These are phyloP conservation scores for Metschnikowia arizonensis DNA, from an alignment of 805 yeast genomes.

Conservation along the genomic window DNA sequence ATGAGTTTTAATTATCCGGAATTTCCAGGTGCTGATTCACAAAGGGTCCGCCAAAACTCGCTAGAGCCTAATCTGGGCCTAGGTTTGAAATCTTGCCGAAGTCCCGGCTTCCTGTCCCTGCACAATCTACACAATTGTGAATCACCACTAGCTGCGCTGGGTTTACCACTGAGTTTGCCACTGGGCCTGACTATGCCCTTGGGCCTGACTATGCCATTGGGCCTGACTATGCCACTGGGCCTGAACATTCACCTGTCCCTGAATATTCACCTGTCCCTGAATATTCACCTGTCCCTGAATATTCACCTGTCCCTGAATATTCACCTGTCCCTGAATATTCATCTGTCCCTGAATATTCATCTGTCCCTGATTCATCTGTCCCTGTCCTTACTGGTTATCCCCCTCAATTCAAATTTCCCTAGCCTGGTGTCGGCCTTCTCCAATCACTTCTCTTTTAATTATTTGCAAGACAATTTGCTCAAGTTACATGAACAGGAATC, in stretches of 20 bases:
- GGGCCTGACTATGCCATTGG: too few relatives aligned
- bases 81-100: background rate
- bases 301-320: too few relatives aligned
- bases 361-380: too few relatives aligned
- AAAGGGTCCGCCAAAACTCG: slow-evolving; percentile 4
- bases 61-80: slow-evolving; percentile 4
- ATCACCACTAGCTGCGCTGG: background rate
- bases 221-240: too few relatives aligned
- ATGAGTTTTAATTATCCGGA: slow-evolving; percentile 37
- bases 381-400: too few relatives aligned
- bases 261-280: too few relatives aligned
- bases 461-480: slow-evolving; percentile 9
- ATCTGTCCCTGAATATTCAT: too few relatives aligned
- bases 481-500: slow-evolving; percentile 1
- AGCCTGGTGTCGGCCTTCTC: background rate
- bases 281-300: too few relatives aligned
- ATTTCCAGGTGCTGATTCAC: slow-evolving; percentile 19
- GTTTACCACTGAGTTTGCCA: too few relatives aligned
- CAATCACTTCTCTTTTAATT: slow-evolving; percentile 5
- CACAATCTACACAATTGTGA: background rate
- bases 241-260: too few relatives aligned
- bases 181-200: too few relatives aligned
- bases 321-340: too few relatives aligned
- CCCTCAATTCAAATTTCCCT: background rate
- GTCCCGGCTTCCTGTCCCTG: background rate